A percentile compares a stretch with the other conserved stretches of the same genome.
Evolutionary conservation across 2,329 filamentous ascomycete genomes (phyloP).

Genomic region (Diaporthe citrichinensis): DNA sequence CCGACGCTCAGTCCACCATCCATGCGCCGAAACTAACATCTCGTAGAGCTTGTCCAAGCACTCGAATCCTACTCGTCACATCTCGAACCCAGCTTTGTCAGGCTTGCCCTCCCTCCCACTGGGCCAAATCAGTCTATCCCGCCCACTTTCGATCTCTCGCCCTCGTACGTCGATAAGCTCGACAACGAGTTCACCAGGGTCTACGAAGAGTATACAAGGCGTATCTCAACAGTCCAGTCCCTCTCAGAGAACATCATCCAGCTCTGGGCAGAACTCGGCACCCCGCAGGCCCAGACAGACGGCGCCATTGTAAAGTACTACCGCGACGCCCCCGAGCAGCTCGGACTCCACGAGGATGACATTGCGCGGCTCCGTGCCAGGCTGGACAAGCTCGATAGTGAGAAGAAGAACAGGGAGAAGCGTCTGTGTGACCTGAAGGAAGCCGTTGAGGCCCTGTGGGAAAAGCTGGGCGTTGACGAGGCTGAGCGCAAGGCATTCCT

Average conservation of each 20-base stretch:
- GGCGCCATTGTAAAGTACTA: conserved; percentile 88
- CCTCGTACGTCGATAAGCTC: conserved; percentile 86
- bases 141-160: conserved; percentile 91
- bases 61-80: conserved; percentile 97
- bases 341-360: conserved; percentile 92
- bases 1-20: conserved; percentile 13
- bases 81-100: conserved; percentile 89
- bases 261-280: conserved; percentile 95
- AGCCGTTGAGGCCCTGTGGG: conserved; percentile 90
- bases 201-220: conserved; percentile 94
- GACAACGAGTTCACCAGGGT: conserved; percentile 94
- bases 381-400: conserved; percentile 86
- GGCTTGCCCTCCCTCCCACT: conserved; percentile 87
- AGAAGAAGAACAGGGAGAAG: conserved; percentile 89
- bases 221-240: conserved; percentile 81
- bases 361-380: conserved; percentile 78
- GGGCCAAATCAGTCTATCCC: conserved; percentile 82
- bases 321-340: conserved; percentile 90
- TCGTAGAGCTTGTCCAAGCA: conserved; percentile 89
- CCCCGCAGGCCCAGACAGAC: conserved; percentile 93
- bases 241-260: conserved; percentile 89
- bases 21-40: conserved; percentile 41
- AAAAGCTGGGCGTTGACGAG: conserved; percentile 87
- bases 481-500: conserved; percentile 88
- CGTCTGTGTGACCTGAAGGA: conserved; percentile 76